These are phyloP conservation scores for Epichloe gansuensis DNA, from an alignment of 2,329 filamentous ascomycete genomes.

Conservation along the genomic window DNA sequence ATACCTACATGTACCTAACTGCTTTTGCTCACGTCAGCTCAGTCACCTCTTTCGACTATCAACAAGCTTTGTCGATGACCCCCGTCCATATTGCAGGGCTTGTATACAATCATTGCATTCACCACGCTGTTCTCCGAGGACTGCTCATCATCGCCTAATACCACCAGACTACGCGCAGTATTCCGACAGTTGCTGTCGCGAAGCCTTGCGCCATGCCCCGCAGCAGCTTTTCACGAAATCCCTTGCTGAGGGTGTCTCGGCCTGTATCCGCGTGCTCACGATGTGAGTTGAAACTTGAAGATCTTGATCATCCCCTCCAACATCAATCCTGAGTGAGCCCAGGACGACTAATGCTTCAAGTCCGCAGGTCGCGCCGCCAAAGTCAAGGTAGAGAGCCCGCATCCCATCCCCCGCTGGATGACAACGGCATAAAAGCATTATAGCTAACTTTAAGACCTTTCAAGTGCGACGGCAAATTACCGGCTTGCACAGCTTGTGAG, in stretches of 20 bases:
- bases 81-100: background rate
- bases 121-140: background rate
- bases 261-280: slow-evolving; percentile 70
- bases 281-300: slow-evolving; percentile 33
- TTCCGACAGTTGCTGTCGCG: background rate
- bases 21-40: background rate
- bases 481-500: slow-evolving; percentile 89
- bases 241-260: slow-evolving; percentile 59
- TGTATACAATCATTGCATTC: background rate
- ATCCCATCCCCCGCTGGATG: background rate
- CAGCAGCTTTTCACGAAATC: slow-evolving; percentile 38
- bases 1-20: no score
- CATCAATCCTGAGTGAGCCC: background rate
- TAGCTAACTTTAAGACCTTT: background rate
- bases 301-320: background rate
- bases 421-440: background rate
- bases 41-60: background rate
- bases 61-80: background rate
- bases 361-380: slow-evolving; percentile 65
- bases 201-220: slow-evolving; percentile 25
- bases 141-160: background rate
- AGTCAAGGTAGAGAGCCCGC: slow-evolving; percentile 53
- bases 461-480: slow-evolving; percentile 86
- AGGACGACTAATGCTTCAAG: background rate
- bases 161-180: background rate